Evolutionary conservation across 306 rosid species (phyloP).

Genomic region (Rosa chinensis): DNA sequence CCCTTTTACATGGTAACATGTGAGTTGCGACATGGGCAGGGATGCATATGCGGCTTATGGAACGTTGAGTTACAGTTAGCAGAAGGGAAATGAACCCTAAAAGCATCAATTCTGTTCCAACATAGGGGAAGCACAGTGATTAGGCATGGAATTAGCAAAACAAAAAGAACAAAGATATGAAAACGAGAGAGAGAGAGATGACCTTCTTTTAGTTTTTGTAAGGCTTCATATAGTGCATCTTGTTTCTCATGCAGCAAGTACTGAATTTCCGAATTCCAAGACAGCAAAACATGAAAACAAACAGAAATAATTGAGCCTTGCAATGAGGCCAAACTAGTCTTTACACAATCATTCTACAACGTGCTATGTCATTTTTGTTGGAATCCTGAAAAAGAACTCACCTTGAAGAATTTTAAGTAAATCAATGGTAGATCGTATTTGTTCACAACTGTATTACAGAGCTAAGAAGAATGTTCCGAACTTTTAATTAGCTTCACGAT

Average conservation of each 20-base stretch:
- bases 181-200: constrained; percentile 8
- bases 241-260: constrained; percentile 32
- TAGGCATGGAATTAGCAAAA: constrained; percentile 12
- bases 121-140: constrained; percentile 21
- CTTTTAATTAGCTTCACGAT: background rate
- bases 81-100: constrained; percentile 91
- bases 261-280: constrained; percentile 45
- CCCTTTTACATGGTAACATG: constrained; percentile 91
- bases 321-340: background rate
- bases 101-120: constrained; percentile 79
- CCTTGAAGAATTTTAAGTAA: background rate
- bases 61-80: constrained; percentile 65
- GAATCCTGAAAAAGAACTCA: background rate
- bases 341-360: background rate
- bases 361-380: background rate
- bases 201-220: constrained; percentile 82
- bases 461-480: background rate
- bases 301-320: background rate
- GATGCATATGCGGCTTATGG: constrained; percentile 66
- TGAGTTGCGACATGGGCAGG: constrained; percentile 40
- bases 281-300: constrained; percentile 22
- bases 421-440: background rate
- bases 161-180: background rate
- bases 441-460: background rate
- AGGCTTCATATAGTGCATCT: constrained; percentile 51